Evolutionary conservation across 2,329 filamentous ascomycete species (phyloP), one percentile per base, ranked within the genome.

Genomic region (Pyricularia pennisetigena): DNA sequence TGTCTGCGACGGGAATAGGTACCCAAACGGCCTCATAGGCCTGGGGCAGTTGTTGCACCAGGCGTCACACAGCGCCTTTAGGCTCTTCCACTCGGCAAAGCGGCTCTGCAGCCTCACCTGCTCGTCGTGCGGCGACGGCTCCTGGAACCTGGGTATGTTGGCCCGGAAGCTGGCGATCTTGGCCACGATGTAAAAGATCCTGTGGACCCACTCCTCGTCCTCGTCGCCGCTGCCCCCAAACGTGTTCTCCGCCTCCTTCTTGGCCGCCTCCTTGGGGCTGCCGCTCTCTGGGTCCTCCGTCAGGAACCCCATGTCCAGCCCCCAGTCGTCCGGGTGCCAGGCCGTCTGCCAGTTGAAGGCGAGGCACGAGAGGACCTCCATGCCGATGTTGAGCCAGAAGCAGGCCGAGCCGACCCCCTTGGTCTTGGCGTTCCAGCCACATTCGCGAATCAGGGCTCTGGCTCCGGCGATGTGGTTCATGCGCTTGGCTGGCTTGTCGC

Each of bases 311-410:
- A 95, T 88, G 73, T 97, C 89, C 23, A 97, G 82, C 0, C 91
- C 91, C 94, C 94, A 97, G 12, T 92, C 87, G 72, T 97, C 92
- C 0, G 93, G 94, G 68, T 97, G 88, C 92, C 93, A 97, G 0
- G 92, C 89, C 14, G 93, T 87, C 71, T 89, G 86, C 90, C 92
- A 97, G 75, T 94, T 93, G 78, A 93, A 93, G 71, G 92, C 90
- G 20, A 97, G 82, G 76, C 93, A 97, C 71, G 88, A 92, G 30
- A 97, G 82, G n/a, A 97, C 82, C 76, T 98, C 94, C 84, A 97
- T 90, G 20, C 90, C 90, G 20, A 97, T 88, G 73, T 96, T 97
- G 54, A 97, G 82, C 94, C 94, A 97, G 79, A 97, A 97, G 77
- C 94, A 97, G 0, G 94, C 93, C 0, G 89, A 87, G 0, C 93